Evolutionary conservation across 345 rosid species (phyloP).

Genomic region (Litchi chinensis): DNA sequence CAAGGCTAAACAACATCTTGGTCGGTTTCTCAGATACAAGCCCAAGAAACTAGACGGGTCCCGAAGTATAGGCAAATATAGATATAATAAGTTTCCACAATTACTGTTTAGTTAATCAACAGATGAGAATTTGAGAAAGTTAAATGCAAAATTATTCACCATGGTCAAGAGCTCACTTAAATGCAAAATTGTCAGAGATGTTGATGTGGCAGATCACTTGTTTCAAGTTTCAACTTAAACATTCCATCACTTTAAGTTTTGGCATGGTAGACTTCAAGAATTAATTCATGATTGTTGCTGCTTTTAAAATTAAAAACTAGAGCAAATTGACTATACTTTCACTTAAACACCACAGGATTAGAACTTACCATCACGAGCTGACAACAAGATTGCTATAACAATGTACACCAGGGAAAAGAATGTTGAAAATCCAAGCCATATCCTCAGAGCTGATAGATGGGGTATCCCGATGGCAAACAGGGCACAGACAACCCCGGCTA

Average conservation of each 20-base stretch:
- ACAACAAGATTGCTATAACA: slow-evolving; percentile 54
- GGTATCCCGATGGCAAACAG: slow-evolving; percentile 85
- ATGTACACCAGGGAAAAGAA: slow-evolving; percentile 65
- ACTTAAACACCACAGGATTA: background rate
- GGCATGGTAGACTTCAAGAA: background rate
- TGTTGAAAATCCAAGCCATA: slow-evolving; percentile 90
- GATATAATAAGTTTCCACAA: too few species aligned
- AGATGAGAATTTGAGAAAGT: background rate
- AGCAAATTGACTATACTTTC: background rate
- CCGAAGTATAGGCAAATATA: background rate
- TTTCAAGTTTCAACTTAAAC: background rate
- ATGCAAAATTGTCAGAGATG: background rate
- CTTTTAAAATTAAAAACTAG: background rate
- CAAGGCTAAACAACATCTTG: too few species aligned
- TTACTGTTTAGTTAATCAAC: background rate
- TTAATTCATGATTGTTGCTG: background rate
- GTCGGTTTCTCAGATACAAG: too few species aligned
- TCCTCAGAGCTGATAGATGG: slow-evolving; percentile 77
- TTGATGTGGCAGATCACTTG: background rate
- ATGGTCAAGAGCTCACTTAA: background rate
- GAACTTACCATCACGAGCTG: slow-evolving; percentile 66
- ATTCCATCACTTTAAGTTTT: background rate
- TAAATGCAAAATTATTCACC: background rate
- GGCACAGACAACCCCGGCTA: slow-evolving; percentile 53
- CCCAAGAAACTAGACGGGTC: background rate